Percentiles rank a stretch among this genome's conserved stretches.
phyloP scores from a whole-genome alignment of 1,284 basidiomycete genomes.

The Schizophyllum amplum region DNA sequence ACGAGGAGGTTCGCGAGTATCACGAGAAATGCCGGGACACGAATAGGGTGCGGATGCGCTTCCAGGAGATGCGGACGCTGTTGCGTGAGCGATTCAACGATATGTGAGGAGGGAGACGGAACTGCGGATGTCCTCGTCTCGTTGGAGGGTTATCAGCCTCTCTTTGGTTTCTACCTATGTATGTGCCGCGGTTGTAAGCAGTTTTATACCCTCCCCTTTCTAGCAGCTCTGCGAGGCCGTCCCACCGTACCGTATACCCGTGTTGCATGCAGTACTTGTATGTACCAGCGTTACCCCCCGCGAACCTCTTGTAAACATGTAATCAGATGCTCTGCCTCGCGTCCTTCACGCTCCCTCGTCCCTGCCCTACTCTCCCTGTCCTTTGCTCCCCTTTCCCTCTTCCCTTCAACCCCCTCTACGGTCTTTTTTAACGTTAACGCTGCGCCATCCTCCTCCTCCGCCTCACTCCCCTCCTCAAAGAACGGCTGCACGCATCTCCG shows the following conservation, averaged over 20 bases:
- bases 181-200: background rate
- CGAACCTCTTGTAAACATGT: background rate
- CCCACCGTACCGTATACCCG: no score
- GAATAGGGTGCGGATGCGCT: constrained; percentile 32
- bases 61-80: constrained; percentile 55
- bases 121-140: background rate
- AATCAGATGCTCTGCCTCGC: background rate
- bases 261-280: no score
- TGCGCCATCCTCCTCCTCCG: background rate
- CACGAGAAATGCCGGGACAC: constrained; percentile 58
- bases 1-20: constrained; percentile 66
- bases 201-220: background rate
- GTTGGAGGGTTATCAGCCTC: no score
- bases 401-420: no score
- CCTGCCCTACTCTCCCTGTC: no score
- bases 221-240: no score
- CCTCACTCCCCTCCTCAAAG: constrained; percentile 21
- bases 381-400: no score
- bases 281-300: background rate
- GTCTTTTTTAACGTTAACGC: no score
- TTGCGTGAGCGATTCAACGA: constrained; percentile 36
- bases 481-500: constrained; percentile 67
- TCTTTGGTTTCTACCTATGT: no score
- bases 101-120: background rate
- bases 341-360: no score